These are phyloP conservation scores for Syzygium jambos DNA, from an alignment of 345 rosid genomes.

Conservation along the genomic window DNA sequence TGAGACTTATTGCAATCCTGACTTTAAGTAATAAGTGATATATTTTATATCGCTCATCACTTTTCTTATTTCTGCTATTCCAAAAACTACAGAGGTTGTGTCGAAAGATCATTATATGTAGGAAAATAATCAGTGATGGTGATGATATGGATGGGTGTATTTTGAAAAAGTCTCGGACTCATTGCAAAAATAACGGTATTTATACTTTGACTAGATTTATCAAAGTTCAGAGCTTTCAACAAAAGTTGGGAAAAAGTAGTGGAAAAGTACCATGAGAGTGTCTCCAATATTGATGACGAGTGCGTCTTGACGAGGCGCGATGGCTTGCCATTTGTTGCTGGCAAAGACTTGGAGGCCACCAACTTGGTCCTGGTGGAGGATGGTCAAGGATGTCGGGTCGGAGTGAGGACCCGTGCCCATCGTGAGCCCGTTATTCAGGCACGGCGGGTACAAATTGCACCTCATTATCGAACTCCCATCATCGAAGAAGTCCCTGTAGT, in stretches of 20 bases:
- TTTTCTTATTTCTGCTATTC: not conserved
- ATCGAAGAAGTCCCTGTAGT: slow-evolving; percentile 32
- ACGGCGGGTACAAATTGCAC: slow-evolving; percentile 58
- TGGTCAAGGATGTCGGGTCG: slow-evolving; percentile 74
- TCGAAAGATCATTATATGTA: not conserved
- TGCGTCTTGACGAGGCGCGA: slow-evolving; percentile 51
- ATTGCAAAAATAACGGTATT: not conserved
- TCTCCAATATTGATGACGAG: slow-evolving; percentile 74
- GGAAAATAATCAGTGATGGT: not conserved
- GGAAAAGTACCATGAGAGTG: slow-evolving; percentile 49
- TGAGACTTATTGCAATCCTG: not conserved
- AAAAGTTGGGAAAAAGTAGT: not conserved
- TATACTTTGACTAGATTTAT: not conserved
- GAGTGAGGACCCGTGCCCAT: slow-evolving; percentile 89
- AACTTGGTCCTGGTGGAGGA: slow-evolving; percentile 80
- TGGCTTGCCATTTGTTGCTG: slow-evolving; percentile 45
- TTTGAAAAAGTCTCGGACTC: not conserved
- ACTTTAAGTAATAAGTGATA: not conserved
- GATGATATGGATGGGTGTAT: not conserved
- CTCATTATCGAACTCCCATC: slow-evolving; percentile 57
- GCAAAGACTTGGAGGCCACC: slow-evolving; percentile 72
- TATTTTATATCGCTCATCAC: not conserved
- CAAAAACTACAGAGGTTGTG: not conserved
- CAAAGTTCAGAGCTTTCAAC: not conserved
- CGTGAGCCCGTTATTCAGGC: slow-evolving; percentile 43